Percentiles rank a stretch among this genome's conserved stretches.
These are phyloP conservation scores for Dryadomyces quercivorus DNA, from an alignment of 2,329 filamentous ascomycete species.

Conservation along the genomic window DNA sequence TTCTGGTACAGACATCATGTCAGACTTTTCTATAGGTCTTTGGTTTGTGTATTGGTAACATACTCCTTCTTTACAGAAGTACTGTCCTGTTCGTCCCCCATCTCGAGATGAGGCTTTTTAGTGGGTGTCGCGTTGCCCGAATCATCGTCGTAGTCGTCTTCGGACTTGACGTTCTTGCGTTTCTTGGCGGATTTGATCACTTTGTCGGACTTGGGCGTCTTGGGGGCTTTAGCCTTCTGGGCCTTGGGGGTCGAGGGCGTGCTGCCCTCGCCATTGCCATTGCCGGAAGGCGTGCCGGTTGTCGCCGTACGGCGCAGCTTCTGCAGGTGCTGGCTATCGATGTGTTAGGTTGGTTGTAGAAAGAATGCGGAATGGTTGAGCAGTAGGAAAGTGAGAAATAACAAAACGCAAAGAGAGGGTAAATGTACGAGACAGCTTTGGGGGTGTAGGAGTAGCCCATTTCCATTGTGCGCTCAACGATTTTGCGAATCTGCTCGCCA, in stretches of 20 bases:
- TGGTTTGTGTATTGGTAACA: not conserved
- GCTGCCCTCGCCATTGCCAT: not conserved
- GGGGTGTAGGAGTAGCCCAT: slow-evolving; percentile 16
- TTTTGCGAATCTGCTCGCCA: slow-evolving; percentile 13
- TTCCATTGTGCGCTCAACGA: slow-evolving; percentile 13
- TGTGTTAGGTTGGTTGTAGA: not conserved
- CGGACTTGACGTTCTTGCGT: not conserved
- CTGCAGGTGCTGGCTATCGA: slow-evolving; percentile 21
- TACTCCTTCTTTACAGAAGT: slow-evolving; percentile 7
- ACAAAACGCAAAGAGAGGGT: not conserved
- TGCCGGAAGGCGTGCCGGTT: not conserved
- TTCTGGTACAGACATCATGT: not conserved
- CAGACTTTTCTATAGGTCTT: not conserved
- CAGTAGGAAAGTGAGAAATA: not conserved
- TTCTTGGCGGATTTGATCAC: not conserved
- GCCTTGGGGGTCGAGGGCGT: slow-evolving; percentile 11
- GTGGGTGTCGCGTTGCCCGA: slow-evolving; percentile 1
- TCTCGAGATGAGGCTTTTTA: slow-evolving; percentile 9
- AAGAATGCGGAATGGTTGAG: not conserved
- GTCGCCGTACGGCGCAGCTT: slow-evolving; percentile 20
- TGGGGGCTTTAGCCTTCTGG: not conserved
- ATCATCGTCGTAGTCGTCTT: slow-evolving; percentile 8
- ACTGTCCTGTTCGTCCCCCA: not conserved
- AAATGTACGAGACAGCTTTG: slow-evolving; percentile 18
- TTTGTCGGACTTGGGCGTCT: slow-evolving; percentile 3